A percentile compares a stretch with the other conserved stretches of the same genome.
Conservation (phyloP, 352 stramenopile genomes). For the Pythium phragmitis region DNA sequence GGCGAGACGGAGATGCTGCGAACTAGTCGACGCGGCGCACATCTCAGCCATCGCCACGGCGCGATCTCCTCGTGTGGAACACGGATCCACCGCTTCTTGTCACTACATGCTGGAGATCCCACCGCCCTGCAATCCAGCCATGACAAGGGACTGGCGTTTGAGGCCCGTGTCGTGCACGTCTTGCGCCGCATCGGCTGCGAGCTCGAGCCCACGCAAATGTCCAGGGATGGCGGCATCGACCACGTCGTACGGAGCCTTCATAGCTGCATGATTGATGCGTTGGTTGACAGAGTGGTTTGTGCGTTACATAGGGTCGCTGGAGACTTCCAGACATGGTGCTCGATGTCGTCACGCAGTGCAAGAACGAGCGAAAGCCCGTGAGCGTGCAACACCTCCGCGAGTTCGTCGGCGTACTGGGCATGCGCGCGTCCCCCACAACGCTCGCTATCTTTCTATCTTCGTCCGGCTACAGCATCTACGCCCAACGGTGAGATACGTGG, state of each 20-base stretch:
- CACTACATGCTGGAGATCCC: not conserved
- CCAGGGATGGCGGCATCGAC: slow-evolving; percentile 73
- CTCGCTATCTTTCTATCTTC: slow-evolving; percentile 69
- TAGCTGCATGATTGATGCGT: too few relatives aligned
- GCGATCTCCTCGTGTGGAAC: not conserved
- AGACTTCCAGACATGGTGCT: slow-evolving; percentile 55
- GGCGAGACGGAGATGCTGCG: not conserved
- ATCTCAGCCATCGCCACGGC: not conserved
- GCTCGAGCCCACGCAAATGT: slow-evolving; percentile 58
- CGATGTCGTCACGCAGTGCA: slow-evolving; percentile 80
- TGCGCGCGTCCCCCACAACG: slow-evolving; percentile 35
- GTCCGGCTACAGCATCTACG: slow-evolving; percentile 80
- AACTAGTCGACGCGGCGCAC: not conserved
- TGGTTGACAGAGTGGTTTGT: not conserved
- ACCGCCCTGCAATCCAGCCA: slow-evolving; percentile 16
- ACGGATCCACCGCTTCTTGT: not conserved
- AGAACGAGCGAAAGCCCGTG: slow-evolving; percentile 71
- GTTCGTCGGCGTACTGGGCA: slow-evolving; percentile 69
- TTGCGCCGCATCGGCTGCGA: slow-evolving; percentile 52
- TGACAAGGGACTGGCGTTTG: slow-evolving; percentile 60
- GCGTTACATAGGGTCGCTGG: slow-evolving; percentile 51
- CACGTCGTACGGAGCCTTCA: slow-evolving; percentile 28
- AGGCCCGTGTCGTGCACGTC: slow-evolving; percentile 55
- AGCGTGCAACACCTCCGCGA: slow-evolving; percentile 67
- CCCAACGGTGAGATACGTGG: slow-evolving; percentile 41